A percentile compares a stretch with the other conserved stretches of the same genome.
Conservation (phyloP, 2,329 filamentous ascomycete species). For the Verticillium alfalfae region DNA sequence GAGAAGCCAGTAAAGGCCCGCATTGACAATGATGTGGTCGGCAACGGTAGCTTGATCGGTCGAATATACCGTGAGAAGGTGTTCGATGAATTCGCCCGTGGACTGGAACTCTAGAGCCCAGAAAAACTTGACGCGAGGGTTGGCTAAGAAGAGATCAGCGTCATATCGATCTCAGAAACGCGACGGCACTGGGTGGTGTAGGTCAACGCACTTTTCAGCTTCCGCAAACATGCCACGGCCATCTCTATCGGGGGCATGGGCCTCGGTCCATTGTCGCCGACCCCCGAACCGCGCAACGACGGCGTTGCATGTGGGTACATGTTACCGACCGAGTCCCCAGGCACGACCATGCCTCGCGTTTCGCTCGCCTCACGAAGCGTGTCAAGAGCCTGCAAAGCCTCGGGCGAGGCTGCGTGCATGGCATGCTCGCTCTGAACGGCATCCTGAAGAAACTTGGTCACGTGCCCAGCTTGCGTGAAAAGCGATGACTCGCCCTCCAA, state of each 20-base stretch:
- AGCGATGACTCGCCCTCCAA: conserved; percentile 15
- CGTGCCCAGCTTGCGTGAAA: conserved; percentile 15
- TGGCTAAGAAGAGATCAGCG: neutral
- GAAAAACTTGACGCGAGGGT: conserved; percentile 1
- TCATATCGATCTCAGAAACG: too few species aligned
- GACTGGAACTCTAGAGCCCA: conserved; percentile 5
- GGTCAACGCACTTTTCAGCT: conserved; percentile 4
- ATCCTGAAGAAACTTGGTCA: conserved; percentile 13
- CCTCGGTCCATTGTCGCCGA: neutral
- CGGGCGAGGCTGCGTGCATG: conserved; percentile 9
- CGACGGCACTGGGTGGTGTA: neutral
- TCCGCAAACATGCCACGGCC: conserved; percentile 8
- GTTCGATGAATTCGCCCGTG: conserved; percentile 9
- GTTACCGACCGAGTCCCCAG: conserved; percentile 3
- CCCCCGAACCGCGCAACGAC: neutral
- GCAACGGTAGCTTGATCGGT: conserved; percentile 8
- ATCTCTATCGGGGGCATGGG: conserved; percentile 10
- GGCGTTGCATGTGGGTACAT: conserved; percentile 6
- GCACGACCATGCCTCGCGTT: conserved; percentile 3
- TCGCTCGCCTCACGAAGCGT: conserved; percentile 7
- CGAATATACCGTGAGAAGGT: conserved; percentile 14
- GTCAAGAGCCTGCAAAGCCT: conserved; percentile 13
- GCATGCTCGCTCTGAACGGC: conserved; percentile 9
- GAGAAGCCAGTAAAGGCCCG: conserved; percentile 14
- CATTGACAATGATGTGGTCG: conserved; percentile 14